These are phyloP conservation scores for Parathielavia appendiculata DNA, from an alignment of 495 filamentous ascomycete genomes.

Conservation along the genomic window DNA sequence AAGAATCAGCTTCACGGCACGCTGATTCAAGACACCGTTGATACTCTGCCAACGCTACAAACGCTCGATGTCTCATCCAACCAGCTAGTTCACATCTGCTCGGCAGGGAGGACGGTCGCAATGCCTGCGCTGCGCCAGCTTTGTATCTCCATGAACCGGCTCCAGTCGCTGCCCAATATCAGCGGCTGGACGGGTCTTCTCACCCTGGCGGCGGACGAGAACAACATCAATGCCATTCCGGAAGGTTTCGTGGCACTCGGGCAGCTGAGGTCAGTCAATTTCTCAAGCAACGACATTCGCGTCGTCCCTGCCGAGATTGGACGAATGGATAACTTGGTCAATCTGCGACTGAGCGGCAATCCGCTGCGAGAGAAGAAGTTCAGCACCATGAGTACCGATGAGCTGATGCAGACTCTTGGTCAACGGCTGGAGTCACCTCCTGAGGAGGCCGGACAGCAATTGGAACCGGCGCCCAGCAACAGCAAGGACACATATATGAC, in stretches of 20 bases:
- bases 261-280: conserved; percentile 66
- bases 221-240: conserved; percentile 68
- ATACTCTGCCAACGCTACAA: conserved; percentile 58
- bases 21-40: conserved; percentile 58
- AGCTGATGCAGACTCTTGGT: conserved; percentile 72
- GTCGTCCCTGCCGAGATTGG: conserved; percentile 71
- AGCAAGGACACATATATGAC: neutral
- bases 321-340: conserved; percentile 68
- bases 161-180: conserved; percentile 65
- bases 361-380: conserved; percentile 83
- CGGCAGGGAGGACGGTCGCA: conserved; percentile 25
- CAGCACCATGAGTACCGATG: conserved; percentile 69
- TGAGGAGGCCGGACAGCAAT: conserved; percentile 20
- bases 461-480: neutral
- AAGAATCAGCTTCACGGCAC: conserved; percentile 73
- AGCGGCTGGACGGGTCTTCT: conserved; percentile 64
- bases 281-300: conserved; percentile 77
- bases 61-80: conserved; percentile 74
- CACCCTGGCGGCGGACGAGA: conserved; percentile 72
- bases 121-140: conserved; percentile 72
- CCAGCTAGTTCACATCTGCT: conserved; percentile 50
- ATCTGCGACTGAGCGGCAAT: conserved; percentile 74
- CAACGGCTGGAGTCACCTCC: conserved; percentile 58
- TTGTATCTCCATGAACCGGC: conserved; percentile 68
- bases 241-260: conserved; percentile 63